Percentiles rank a stretch among this genome's conserved stretches.
phyloP scores from a whole-genome alignment of 441 rosid species.

The Gossypium davidsonii region DNA sequence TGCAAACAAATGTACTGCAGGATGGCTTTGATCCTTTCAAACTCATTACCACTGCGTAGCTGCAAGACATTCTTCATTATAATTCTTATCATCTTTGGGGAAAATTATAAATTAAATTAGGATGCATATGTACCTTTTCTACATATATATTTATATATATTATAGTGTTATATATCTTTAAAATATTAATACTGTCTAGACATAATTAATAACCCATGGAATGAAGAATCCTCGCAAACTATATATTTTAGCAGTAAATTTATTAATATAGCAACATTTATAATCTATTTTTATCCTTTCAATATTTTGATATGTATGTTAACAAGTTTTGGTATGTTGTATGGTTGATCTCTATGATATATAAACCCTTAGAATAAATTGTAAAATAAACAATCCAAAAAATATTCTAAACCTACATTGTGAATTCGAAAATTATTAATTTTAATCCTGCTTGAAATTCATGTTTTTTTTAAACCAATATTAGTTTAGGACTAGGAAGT shows the following conservation, averaged over 20 bases:
- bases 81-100: not conserved
- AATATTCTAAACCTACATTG: too few species aligned
- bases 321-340: too few species aligned
- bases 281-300: too few species aligned
- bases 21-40: conserved; percentile 15
- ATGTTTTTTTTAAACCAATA: too few species aligned
- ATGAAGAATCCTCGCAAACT: not conserved
- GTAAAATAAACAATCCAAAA: too few species aligned
- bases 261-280: too few species aligned
- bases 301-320: too few species aligned
- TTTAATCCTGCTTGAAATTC: too few species aligned
- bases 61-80: not conserved
- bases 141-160: not conserved
- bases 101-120: not conserved
- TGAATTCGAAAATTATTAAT: too few species aligned
- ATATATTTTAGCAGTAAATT: not conserved
- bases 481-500: too few species aligned
- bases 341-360: too few species aligned
- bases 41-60: not conserved
- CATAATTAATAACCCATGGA: not conserved
- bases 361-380: too few species aligned
- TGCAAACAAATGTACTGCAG: not conserved
- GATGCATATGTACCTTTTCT: not conserved
- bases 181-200: not conserved
- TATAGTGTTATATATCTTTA: not conserved